Base-by-base conservation (phyloP, 2,329 filamentous ascomycete species). In the Huntiella decipiens region DNA sequence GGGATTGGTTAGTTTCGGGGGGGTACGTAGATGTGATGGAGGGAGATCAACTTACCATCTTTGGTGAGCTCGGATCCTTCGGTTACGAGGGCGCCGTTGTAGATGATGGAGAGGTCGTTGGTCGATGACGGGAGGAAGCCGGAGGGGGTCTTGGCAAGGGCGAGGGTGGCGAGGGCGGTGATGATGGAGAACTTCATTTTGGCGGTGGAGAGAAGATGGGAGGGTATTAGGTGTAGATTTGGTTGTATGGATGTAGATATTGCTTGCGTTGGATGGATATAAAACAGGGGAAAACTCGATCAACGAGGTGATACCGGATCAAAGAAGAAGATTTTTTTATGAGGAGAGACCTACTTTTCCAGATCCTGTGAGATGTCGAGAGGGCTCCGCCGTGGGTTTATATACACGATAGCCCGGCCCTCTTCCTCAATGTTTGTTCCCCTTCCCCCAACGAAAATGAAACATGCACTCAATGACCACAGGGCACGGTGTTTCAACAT, bases 91-190 rank as follows among this genome's bases (percentile, higher is more conserved):
- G 58, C 53, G 45, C 54, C 57, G 37, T 56, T 57, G 50, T 58
- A 68, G 10, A 58, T 55, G 10, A 67, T 63, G n/a, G 65, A 53
- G 37, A 67, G 58, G 47, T 60, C 54, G 31, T 52, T 58, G 32
- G 58, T 54, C n/a, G 57, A 56, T 12, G 55, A 54, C 1, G 66
- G 66, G 40, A 56, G 51, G 52, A 67, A 68, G 19, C 63, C 62
- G 7, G 54, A 40, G 4, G 66, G 65, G 10, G 65, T 67, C 6
- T 55, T 55, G 7, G 63, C 66, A 22, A 62, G 54, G 16, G 57
- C 55, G 35, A 56, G 46, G 32, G 60, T 55, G 38, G 57, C 57
- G 36, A 58, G 53, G 45, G 63, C 52, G 28, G 47, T 50, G 34
- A 44, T 32, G 36, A 44, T 16, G 13, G 48, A 46, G 31, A 44